These are phyloP conservation scores for Ceratocystis cubensis DNA, from an alignment of 2,329 filamentous ascomycete genomes.

Conservation along the genomic window DNA sequence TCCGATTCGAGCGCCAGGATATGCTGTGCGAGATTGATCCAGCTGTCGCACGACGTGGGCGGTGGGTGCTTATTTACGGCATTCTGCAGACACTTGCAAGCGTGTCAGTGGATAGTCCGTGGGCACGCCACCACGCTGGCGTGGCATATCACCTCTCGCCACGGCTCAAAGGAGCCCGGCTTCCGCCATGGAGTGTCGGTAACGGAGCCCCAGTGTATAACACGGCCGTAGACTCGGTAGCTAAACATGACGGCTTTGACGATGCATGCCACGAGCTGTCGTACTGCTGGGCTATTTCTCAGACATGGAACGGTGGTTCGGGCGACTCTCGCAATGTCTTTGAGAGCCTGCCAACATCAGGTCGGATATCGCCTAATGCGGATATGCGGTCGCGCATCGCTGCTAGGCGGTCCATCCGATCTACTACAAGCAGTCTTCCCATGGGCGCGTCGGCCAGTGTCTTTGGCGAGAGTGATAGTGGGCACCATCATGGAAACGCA, in stretches of 20 bases:
- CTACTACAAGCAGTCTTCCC: constrained; percentile 16
- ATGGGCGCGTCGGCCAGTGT: constrained; percentile 15
- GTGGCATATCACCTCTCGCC: constrained; percentile 47
- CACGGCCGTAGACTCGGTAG: constrained; percentile 12
- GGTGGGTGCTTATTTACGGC: constrained; percentile 50
- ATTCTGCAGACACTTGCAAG: constrained; percentile 48
- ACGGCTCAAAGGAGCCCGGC: constrained; percentile 37
- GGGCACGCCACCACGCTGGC: constrained; percentile 38
- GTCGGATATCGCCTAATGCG: constrained; percentile 23
- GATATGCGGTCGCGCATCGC: background rate
- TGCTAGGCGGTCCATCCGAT: constrained; percentile 23
- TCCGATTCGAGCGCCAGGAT: constrained; percentile 45
- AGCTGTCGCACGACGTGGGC: constrained; percentile 42
- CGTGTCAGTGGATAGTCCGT: constrained; percentile 45
- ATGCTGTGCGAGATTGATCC: constrained; percentile 40
- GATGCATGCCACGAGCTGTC: constrained; percentile 39
- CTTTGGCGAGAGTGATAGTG: background rate
- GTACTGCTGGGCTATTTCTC: constrained; percentile 39
- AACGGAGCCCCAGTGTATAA: background rate
- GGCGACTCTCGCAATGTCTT: constrained; percentile 24
- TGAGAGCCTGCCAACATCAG: constrained; percentile 24
- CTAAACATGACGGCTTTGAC: constrained; percentile 22
- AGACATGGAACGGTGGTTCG: constrained; percentile 28
- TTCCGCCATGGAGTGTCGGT: constrained; percentile 42
- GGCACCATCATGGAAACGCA: background rate